phyloP scores from a whole-genome alignment of 1,284 basidiomycete genomes.

The Fomitiporia mediterranea region DNA sequence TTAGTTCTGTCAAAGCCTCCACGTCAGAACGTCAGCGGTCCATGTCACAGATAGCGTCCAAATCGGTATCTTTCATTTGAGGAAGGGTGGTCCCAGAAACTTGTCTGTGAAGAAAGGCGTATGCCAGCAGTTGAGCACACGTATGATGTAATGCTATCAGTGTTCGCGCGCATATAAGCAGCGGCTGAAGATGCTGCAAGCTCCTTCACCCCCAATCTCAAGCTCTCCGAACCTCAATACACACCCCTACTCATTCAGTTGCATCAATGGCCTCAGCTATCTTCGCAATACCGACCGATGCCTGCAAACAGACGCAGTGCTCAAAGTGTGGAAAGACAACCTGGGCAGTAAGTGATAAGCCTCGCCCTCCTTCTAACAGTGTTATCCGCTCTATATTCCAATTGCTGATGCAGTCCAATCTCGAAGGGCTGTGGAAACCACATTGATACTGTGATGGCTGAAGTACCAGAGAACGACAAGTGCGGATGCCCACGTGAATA shows the following conservation, averaged over 20 bases:
- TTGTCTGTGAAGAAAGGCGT: too few relatives aligned
- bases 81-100: too few relatives aligned
- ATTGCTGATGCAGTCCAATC: not conserved
- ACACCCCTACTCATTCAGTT: not conserved
- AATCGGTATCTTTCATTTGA: too few relatives aligned
- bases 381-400: not conserved
- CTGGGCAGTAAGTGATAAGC: slow-evolving; percentile 56
- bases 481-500: slow-evolving; percentile 49
- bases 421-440: slow-evolving; percentile 21
- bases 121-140: too few relatives aligned
- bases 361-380: slow-evolving; percentile 4
- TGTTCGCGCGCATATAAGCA: too few relatives aligned
- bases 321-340: slow-evolving; percentile 62
- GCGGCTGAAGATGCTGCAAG: too few relatives aligned
- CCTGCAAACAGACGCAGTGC: slow-evolving; percentile 57
- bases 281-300: slow-evolving; percentile 38
- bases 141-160: too few relatives aligned
- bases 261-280: slow-evolving; percentile 1
- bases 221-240: not conserved
- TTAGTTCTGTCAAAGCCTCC: too few relatives aligned
- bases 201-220: not conserved
- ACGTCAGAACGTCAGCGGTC: too few relatives aligned
- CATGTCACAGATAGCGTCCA: too few relatives aligned
- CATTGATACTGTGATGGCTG: slow-evolving; percentile 52
- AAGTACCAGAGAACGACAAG: slow-evolving; percentile 63